Conservation (phyloP, 352 stramenopile species). For the Thraustochytrium aureum region DNA sequence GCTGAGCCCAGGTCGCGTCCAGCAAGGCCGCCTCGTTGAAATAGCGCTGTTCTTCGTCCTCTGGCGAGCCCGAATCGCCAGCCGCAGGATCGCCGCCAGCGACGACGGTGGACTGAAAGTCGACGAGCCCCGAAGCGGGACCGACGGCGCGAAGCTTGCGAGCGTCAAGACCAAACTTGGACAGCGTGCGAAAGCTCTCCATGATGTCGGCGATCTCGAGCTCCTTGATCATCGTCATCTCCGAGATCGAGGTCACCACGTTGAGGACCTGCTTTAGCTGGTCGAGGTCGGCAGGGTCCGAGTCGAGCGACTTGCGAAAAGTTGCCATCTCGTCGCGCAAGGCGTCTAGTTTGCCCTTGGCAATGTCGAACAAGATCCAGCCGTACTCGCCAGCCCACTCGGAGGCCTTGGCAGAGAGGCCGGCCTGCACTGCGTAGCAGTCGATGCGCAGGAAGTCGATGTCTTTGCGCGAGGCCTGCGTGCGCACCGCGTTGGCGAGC, state of each 20-base stretch:
- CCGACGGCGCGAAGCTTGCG: neutral
- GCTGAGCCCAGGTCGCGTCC: constrained; percentile 72
- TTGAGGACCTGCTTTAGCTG: constrained; percentile 93
- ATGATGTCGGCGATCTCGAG: constrained; percentile 88
- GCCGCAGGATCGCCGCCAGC: neutral
- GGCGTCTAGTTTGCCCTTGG: constrained; percentile 72
- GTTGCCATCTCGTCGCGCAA: constrained; percentile 73
- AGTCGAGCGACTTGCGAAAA: constrained; percentile 73
- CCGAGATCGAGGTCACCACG: constrained; percentile 75
- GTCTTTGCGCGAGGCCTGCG: constrained; percentile 83
- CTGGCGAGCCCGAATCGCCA: neutral
- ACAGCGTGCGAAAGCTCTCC: constrained; percentile 68
- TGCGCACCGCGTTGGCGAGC: constrained; percentile 78
- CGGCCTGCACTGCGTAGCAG: constrained; percentile 76
- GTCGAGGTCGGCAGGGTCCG: constrained; percentile 77
- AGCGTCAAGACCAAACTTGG: constrained; percentile 45
- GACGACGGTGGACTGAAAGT: neutral
- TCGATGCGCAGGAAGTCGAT: constrained; percentile 94
- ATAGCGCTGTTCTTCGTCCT: constrained; percentile 69
- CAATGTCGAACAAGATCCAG: constrained; percentile 80
- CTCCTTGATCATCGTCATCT: constrained; percentile 90
- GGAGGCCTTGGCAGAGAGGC: constrained; percentile 83
- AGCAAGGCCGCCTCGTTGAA: constrained; percentile 59
- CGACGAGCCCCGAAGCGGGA: neutral
- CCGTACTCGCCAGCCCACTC: constrained; percentile 93